Evolutionary conservation across 208 protist species (phyloP).

Genomic region (Trypanosoma cruzi): DNA sequence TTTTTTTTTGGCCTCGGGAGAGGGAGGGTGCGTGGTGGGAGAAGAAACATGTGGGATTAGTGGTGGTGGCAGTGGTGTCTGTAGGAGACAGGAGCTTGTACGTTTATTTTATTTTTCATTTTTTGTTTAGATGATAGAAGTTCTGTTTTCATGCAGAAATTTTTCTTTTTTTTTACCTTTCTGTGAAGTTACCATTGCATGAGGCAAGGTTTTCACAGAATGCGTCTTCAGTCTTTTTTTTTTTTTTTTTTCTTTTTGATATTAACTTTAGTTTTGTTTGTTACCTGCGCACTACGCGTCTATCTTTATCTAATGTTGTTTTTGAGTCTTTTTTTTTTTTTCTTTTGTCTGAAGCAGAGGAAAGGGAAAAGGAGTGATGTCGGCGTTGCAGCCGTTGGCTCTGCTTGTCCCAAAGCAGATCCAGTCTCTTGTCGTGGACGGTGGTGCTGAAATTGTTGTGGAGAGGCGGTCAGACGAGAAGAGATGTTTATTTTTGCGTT

Average conservation of each 20-base stretch:
- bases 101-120: conserved; percentile 1
- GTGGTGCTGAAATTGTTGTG: conserved; percentile 64
- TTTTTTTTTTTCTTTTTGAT: conserved; percentile 13
- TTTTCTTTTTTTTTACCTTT: background rate
- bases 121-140: conserved; percentile 2
- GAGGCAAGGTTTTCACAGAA: background rate
- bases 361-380: conserved; percentile 12
- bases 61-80: background rate
- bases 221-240: background rate
- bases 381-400: conserved; percentile 9
- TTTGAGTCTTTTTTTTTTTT: conserved; percentile 17
- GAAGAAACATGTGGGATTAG: background rate
- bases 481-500: conserved; percentile 55
- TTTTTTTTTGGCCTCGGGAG: background rate
- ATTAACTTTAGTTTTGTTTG: conserved; percentile 12
- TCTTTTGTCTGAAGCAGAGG: background rate
- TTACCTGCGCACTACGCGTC: background rate
- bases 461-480: conserved; percentile 26
- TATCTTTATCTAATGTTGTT: background rate
- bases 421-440: conserved; percentile 31
- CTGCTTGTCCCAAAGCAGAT: conserved; percentile 47
- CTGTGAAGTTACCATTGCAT: background rate
- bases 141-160: background rate
- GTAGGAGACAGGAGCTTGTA: background rate
- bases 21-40: background rate